These are phyloP conservation scores for Penicillium paxilli DNA, from an alignment of 495 filamentous ascomycete species.

Conservation along the genomic window DNA sequence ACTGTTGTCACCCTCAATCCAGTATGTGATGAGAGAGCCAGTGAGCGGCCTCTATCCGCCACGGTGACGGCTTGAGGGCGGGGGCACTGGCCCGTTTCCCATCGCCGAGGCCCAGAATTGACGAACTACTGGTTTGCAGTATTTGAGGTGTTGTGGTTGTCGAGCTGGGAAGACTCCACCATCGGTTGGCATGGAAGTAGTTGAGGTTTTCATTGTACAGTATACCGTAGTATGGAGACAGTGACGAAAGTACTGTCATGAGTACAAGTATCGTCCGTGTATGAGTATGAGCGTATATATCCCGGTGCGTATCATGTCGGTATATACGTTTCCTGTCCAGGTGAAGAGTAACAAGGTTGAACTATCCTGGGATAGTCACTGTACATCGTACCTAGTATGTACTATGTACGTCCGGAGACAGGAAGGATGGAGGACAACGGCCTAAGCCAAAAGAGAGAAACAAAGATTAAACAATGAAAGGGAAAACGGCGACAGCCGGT, in stretches of 20 bases:
- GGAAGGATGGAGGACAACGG: neutral
- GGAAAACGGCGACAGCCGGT: slow-evolving; percentile 13
- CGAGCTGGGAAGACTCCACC: neutral
- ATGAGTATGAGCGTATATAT: no score
- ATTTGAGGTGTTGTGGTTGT: neutral
- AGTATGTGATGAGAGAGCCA: slow-evolving; percentile 7
- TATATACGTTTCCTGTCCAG: no score
- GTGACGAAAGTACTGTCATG: neutral
- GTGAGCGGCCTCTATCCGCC: slow-evolving; percentile 2
- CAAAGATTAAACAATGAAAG: neutral
- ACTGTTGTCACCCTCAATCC: slow-evolving; percentile 18
- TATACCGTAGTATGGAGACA: neutral
- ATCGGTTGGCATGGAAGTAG: neutral
- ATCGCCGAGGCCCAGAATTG: slow-evolving; percentile 11
- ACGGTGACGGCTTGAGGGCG: slow-evolving; percentile 9
- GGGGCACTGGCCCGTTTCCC: slow-evolving; percentile 15
- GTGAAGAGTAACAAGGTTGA: neutral
- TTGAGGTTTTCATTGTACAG: no score
- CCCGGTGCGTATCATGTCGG: no score
- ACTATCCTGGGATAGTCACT: no score
- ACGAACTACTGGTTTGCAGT: slow-evolving; percentile 1
- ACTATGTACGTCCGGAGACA: neutral
- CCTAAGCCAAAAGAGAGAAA: neutral
- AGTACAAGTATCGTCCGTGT: neutral
- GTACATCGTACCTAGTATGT: neutral